Percentiles rank a stretch among this genome's conserved stretches.
Conservation (phyloP, 345 rosid genomes). For the Populus ilicifolia region DNA sequence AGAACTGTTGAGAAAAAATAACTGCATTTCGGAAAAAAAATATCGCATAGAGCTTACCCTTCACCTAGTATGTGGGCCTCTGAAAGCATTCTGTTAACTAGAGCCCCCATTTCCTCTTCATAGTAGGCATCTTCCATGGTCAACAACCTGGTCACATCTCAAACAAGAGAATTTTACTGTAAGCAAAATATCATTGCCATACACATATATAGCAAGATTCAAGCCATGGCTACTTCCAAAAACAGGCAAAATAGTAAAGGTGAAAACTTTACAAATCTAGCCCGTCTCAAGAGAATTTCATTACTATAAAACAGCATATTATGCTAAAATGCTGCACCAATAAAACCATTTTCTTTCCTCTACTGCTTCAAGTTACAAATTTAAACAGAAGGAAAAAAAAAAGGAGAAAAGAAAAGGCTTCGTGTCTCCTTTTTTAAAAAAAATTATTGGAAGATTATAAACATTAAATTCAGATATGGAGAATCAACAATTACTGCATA, state of each 20-base stretch:
- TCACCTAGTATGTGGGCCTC: constrained; percentile 66
- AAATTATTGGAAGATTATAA: not conserved
- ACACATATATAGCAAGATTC: not conserved
- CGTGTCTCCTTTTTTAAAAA: not conserved
- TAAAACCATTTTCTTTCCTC: not conserved
- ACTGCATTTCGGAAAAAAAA: not conserved
- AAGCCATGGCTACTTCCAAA: constrained; percentile 2
- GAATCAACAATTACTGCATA: not conserved
- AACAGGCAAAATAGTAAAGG: constrained; percentile 8
- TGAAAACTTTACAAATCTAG: not conserved
- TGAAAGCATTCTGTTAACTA: constrained; percentile 48
- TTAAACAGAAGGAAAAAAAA: not conserved
- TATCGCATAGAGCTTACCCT: constrained; percentile 52
- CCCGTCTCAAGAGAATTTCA: not conserved
- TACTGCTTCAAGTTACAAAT: not conserved
- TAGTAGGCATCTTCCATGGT: constrained; percentile 63
- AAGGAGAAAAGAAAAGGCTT: not conserved
- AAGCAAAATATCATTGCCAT: constrained; percentile 8
- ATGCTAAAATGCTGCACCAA: constrained; percentile 4
- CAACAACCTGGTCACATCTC: constrained; percentile 54
- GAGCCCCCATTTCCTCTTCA: constrained; percentile 51
- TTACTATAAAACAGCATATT: not conserved
- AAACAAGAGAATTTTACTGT: constrained; percentile 14
- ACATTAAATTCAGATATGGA: not conserved
- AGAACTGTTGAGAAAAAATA: not conserved